Base-by-base conservation (phyloP, 306 rosid genomes). In the Trifolium dubium region DNA sequence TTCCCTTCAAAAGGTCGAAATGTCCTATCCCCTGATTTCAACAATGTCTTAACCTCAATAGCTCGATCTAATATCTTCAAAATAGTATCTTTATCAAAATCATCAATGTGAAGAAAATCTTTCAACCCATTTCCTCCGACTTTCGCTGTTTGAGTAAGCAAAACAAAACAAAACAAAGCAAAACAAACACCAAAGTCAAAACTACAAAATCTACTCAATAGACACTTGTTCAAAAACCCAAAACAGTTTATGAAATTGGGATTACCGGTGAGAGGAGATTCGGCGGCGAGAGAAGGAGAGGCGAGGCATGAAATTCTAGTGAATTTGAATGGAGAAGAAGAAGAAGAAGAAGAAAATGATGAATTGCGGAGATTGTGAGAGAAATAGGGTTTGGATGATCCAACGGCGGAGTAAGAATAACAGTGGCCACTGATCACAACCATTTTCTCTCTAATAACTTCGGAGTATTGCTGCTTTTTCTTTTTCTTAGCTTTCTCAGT, bases 1-100 rank as follows among this genome's bases (percentile, higher is more conserved):
- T 87, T 95, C 78, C 98, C 98, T 81, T 87, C 86, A 41, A 92
- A 92, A 1, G 97, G 99, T 47, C 83, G 90, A 82, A 79, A 95
- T 23, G 92, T 51, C 82, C 83, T 86, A 49, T 95, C 98, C 73
- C 99, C 96, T 23, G 99, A 92, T 60, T 90, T 95, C 10, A 95
- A 60, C 73, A 82, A 73, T 6, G 89, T 87, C 92, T 95, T 95
- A 41, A 95, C 92, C 84, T 92, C 98, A 46, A 62, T 73, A 64
- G 99, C 99, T 59, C 85, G 89, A 44, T 87, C 90, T 69, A 94
- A 83, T 46, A 95, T 90, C 86, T 92, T 87, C 77, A 92, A 44
- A 79, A 95, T 83, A 12, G 96, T 86, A 29, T 82, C 81, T 76
- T 90, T 92, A 64, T 90, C 88, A 72, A 89, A 95, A 83, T 95